Conservation (phyloP, 2,329 filamentous ascomycete genomes). For the Diaporthe helianthi region DNA sequence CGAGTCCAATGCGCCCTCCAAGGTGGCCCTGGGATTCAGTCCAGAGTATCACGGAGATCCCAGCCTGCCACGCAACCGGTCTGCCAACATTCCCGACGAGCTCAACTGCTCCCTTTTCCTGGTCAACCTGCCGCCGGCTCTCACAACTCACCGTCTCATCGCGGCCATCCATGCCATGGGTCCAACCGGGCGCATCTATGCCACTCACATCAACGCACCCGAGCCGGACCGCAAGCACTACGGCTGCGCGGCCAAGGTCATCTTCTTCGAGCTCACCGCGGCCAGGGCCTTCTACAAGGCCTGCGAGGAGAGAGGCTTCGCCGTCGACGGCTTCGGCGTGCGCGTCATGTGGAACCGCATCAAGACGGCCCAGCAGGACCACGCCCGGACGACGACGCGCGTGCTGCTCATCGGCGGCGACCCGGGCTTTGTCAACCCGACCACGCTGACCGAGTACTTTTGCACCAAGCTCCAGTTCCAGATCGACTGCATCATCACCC, state of each 20-base stretch:
- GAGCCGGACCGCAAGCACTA: constrained; percentile 45
- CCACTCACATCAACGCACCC: constrained; percentile 58
- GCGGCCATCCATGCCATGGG: constrained; percentile 52
- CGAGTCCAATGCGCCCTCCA: not conserved
- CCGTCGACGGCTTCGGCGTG: constrained; percentile 46
- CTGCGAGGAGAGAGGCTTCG: constrained; percentile 42
- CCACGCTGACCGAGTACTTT: constrained; percentile 51
- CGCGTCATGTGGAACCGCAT: constrained; percentile 57
- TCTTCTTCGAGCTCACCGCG: constrained; percentile 53
- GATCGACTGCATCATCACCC: constrained; percentile 50
- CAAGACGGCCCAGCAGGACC: constrained; percentile 45
- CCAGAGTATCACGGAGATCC: constrained; percentile 50
- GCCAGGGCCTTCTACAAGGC: constrained; percentile 46
- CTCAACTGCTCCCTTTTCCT: constrained; percentile 61
- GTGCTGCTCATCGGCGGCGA: constrained; percentile 59
- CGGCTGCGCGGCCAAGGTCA: constrained; percentile 55
- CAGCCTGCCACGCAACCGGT: constrained; percentile 46
- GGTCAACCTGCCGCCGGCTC: constrained; percentile 54
- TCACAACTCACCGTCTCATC: constrained; percentile 54
- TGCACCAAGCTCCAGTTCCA: constrained; percentile 53
- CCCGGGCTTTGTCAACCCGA: constrained; percentile 51
- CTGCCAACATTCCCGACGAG: constrained; percentile 47
- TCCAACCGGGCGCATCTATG: constrained; percentile 57
- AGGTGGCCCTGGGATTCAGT: constrained; percentile 41
- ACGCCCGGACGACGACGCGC: constrained; percentile 47